These are phyloP conservation scores for Peniophora sp. DNA, from an alignment of 1,284 basidiomycete genomes.

Conservation along the genomic window DNA sequence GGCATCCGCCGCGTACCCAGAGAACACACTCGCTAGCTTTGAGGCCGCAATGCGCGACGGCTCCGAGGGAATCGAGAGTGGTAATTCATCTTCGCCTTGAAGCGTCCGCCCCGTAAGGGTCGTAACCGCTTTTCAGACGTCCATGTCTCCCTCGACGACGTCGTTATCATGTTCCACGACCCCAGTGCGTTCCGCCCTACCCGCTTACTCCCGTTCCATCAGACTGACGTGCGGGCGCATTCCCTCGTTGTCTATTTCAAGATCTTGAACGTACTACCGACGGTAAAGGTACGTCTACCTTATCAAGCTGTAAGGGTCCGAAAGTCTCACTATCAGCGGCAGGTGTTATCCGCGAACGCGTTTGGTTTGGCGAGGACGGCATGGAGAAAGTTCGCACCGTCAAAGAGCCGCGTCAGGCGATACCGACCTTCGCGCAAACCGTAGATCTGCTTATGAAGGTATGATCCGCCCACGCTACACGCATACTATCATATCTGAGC, in stretches of 20 bases:
- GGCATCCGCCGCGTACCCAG: slow-evolving; percentile 84
- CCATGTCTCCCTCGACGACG: slow-evolving; percentile 86
- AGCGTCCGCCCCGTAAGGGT: slow-evolving; percentile 19
- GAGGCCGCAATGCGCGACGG: slow-evolving; percentile 90
- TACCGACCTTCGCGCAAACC: slow-evolving; percentile 84
- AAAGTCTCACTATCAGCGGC: slow-evolving; percentile 10
- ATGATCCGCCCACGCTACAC: slow-evolving; percentile 14
- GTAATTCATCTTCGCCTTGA: slow-evolving; percentile 42
- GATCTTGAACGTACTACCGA: slow-evolving; percentile 64
- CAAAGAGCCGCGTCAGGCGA: slow-evolving; percentile 77
- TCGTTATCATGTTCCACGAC: slow-evolving; percentile 96
- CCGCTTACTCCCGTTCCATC: neutral
- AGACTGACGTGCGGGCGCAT: slow-evolving; percentile 7
- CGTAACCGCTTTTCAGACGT: slow-evolving; percentile 77
- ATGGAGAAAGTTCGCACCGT: slow-evolving; percentile 81
- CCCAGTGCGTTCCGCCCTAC: slow-evolving; percentile 48
- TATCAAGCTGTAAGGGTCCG: neutral
- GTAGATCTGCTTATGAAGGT: slow-evolving; percentile 77
- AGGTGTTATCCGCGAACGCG: slow-evolving; percentile 63
- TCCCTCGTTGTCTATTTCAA: slow-evolving; percentile 20
- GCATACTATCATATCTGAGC: slow-evolving; percentile 2
- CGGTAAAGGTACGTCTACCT: slow-evolving; percentile 40
- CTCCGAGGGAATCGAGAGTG: slow-evolving; percentile 92
- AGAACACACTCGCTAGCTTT: slow-evolving; percentile 91
- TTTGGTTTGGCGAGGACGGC: slow-evolving; percentile 67